These are phyloP conservation scores for Cladosporium sp. DNA, from an alignment of 2,329 filamentous ascomycete species.

Conservation along the genomic window DNA sequence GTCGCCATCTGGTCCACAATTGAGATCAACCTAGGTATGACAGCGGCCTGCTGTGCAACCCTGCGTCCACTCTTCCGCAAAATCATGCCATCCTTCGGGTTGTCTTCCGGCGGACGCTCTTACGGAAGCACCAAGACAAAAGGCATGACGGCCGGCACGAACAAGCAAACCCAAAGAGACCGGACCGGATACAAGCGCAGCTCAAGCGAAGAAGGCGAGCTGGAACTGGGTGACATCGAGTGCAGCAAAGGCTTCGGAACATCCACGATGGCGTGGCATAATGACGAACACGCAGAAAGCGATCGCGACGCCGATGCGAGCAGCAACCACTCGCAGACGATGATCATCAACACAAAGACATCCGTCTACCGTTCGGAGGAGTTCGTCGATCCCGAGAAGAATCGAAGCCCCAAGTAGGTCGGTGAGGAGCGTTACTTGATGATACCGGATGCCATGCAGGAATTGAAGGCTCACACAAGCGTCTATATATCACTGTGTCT, in stretches of 20 bases:
- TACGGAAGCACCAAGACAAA: not conserved
- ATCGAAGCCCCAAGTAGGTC: not conserved
- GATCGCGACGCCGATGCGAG: not conserved
- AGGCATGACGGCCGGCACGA: not conserved
- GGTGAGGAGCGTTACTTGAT: too few relatives aligned
- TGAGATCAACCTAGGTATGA: constrained; percentile 30
- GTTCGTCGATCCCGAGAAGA: not conserved
- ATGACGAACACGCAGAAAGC: not conserved
- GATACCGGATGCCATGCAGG: too few relatives aligned
- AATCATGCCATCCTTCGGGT: not conserved
- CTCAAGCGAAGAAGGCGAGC: not conserved
- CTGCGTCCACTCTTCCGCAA: constrained; percentile 43
- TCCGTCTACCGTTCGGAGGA: constrained; percentile 9
- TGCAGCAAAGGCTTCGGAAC: constrained; percentile 3
- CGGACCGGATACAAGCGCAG: not conserved
- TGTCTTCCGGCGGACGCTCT: not conserved
- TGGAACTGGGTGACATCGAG: constrained; percentile 6
- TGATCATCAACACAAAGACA: constrained; percentile 6
- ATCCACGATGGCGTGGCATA: constrained; percentile 3
- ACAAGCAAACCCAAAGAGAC: not conserved
- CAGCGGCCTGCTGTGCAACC: constrained; percentile 46
- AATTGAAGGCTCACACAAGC: too few relatives aligned
- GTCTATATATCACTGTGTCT: too few relatives aligned
- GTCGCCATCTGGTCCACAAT: constrained; percentile 32
- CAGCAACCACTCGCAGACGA: constrained; percentile 9